Conservation (phyloP, 352 stramenopile species). For the Phytophthora meadii region DNA sequence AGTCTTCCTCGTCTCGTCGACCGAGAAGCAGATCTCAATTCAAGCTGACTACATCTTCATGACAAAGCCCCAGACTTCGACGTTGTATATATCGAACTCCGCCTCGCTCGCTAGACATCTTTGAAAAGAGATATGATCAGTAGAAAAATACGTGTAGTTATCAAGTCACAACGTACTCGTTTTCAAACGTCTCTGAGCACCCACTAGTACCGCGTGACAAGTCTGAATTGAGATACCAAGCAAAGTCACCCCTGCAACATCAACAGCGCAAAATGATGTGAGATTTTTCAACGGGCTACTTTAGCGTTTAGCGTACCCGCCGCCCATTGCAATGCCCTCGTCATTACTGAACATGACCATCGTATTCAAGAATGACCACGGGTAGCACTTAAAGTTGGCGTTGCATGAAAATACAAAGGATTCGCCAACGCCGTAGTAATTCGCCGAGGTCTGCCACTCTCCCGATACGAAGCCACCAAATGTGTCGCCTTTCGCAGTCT, state of each 20-base stretch:
- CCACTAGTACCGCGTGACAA: slow-evolving; percentile 62
- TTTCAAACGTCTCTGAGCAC: slow-evolving; percentile 65
- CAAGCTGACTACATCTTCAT: slow-evolving; percentile 45
- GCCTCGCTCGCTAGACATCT: slow-evolving; percentile 54
- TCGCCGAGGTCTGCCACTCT: slow-evolving; percentile 53
- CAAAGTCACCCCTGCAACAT: slow-evolving; percentile 56
- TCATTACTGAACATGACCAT: slow-evolving; percentile 84
- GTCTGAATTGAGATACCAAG: slow-evolving; percentile 74
- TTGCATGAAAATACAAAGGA: slow-evolving; percentile 78
- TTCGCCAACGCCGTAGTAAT: slow-evolving; percentile 78
- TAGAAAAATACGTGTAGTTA: background rate
- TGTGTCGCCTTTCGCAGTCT: slow-evolving; percentile 67
- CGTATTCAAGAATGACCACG: slow-evolving; percentile 64
- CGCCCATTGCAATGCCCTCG: slow-evolving; percentile 75
- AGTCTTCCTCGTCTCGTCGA: too few relatives aligned
- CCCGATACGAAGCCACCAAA: slow-evolving; percentile 69
- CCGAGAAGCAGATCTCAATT: too few relatives aligned
- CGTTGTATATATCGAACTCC: slow-evolving; percentile 64
- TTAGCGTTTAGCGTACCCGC: slow-evolving; percentile 48
- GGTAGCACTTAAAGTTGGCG: slow-evolving; percentile 64
- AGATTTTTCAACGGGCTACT: too few relatives aligned
- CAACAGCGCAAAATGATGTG: background rate
- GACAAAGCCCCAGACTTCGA: slow-evolving; percentile 78
- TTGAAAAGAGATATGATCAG: background rate
- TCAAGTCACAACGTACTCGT: slow-evolving; percentile 36